Evolutionary conservation across 495 filamentous ascomycete genomes (phyloP), one percentile per base, ranked within the genome.

Genomic region (Penicillium coffeae): DNA sequence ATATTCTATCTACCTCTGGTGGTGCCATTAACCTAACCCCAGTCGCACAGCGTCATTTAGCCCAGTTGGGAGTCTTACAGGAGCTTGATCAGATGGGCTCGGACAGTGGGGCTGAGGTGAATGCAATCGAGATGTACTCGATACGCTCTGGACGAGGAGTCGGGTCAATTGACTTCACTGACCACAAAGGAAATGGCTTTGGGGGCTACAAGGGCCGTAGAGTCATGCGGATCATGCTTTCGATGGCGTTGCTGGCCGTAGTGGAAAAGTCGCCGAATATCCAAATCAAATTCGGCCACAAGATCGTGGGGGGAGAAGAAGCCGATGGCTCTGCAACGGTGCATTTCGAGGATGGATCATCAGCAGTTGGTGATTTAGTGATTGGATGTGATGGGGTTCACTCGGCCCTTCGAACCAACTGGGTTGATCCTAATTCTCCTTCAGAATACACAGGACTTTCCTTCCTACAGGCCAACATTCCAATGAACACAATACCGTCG

Each of bases 301-400:
- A 72, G 21, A 54, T 75, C 16, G 35, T 62, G 10, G 53, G 52
- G 4, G 66, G 66, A 39, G 56, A 73, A 10, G 77, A 79, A 42
- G 50, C 55, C 2, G 56, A 58, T 1, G 55, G 71, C 33, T 55
- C 64, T 16, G 76, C 80, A 1, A 64, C 64, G 7, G 54, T 80
- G 12, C 58, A 65, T 20, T 84, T 85, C 55, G 59, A 72, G 21
- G 76, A 79, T 55, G 74, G 75, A 3, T 66, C 67, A 0, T 58
- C 62, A 3, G 74, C 68, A 0, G 60, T 62, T 19, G 79, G 70
- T 0, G 77, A 84, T 46, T 56, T 85, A 4, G 62, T 85, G 1
- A 58, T 84, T 7, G 82, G 80, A 37, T 83, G 80, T 57, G 82
- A 86, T 51, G 82, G 82, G 4, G 79, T 84, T n/a, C 77, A 82